Percentiles rank a stretch among this genome's conserved stretches.
phyloP scores from a whole-genome alignment of 306 rosid species.

The Datisca glomerata region DNA sequence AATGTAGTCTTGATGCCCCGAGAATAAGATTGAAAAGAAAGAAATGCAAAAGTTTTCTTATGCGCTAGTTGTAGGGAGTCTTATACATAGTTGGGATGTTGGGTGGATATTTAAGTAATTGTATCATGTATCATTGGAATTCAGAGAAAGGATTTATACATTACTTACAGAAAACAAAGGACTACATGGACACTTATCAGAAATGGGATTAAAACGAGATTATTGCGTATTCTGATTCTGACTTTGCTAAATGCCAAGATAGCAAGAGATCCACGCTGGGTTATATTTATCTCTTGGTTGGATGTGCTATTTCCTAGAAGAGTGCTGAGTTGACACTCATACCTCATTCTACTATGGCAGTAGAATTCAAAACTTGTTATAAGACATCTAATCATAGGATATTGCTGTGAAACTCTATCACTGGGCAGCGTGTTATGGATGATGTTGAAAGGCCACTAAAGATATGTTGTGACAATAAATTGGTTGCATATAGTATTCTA shows the following conservation, averaged over 20 bases:
- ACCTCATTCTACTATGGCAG: neutral
- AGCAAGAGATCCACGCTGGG: neutral
- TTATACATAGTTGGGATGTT: too few relatives aligned
- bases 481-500: neutral
- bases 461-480: neutral
- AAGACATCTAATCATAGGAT: neutral
- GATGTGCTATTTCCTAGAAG: neutral
- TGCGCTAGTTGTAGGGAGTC: too few relatives aligned
- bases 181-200: neutral
- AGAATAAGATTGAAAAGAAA: too few relatives aligned
- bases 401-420: neutral
- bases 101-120: neutral
- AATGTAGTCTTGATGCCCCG: too few relatives aligned
- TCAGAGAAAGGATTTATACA: neutral
- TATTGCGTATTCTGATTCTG: neutral
- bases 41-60: too few relatives aligned
- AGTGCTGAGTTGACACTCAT: neutral
- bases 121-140: neutral
- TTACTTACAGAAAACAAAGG: neutral
- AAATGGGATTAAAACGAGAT: neutral
- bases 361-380: neutral
- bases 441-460: neutral
- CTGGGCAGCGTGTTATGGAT: neutral
- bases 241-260: neutral
- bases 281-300: neutral